Evolutionary conservation across 2,329 filamentous ascomycete genomes (phyloP).

Genomic region (Fusarium foetens): DNA sequence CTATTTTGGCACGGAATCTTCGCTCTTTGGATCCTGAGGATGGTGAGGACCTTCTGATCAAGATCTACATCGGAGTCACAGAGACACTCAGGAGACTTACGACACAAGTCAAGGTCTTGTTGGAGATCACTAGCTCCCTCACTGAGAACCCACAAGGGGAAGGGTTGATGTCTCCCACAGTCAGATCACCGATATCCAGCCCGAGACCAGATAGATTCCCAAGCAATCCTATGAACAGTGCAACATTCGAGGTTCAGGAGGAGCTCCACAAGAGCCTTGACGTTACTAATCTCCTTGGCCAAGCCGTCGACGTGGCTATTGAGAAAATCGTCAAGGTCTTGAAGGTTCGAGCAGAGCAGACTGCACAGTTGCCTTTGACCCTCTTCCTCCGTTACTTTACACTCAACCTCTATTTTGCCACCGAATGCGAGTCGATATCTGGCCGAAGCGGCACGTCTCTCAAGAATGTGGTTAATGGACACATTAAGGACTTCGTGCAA

Average conservation of each 20-base stretch:
- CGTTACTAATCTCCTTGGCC: conserved; percentile 79
- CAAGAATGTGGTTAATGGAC: conserved; percentile 81
- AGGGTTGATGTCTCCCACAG: conserved; percentile 58
- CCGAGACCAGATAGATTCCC: conserved; percentile 53
- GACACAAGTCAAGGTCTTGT: conserved; percentile 91
- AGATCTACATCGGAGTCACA: conserved; percentile 86
- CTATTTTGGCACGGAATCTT: conserved; percentile 86
- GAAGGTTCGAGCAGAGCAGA: conserved; percentile 80
- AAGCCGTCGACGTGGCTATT: conserved; percentile 83
- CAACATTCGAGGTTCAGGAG: conserved; percentile 69
- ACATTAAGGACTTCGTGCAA: conserved; percentile 84
- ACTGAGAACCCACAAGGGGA: conserved; percentile 54
- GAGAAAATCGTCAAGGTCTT: conserved; percentile 80
- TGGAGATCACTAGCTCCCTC: conserved; percentile 88
- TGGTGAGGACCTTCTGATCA: conserved; percentile 83
- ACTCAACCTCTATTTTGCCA: conserved; percentile 83
- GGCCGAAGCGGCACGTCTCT: conserved; percentile 79
- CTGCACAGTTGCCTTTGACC: conserved; percentile 71
- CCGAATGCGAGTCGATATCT: conserved; percentile 87
- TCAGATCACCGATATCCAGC: conserved; percentile 64
- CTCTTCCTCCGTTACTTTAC: conserved; percentile 85
- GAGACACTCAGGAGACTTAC: conserved; percentile 87
- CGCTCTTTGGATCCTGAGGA: conserved; percentile 84
- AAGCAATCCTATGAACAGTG: conserved; percentile 32
- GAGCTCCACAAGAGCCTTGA: conserved; percentile 82